Conservation (phyloP, 2,329 filamentous ascomycete genomes). For the Penicillium sp. region DNA sequence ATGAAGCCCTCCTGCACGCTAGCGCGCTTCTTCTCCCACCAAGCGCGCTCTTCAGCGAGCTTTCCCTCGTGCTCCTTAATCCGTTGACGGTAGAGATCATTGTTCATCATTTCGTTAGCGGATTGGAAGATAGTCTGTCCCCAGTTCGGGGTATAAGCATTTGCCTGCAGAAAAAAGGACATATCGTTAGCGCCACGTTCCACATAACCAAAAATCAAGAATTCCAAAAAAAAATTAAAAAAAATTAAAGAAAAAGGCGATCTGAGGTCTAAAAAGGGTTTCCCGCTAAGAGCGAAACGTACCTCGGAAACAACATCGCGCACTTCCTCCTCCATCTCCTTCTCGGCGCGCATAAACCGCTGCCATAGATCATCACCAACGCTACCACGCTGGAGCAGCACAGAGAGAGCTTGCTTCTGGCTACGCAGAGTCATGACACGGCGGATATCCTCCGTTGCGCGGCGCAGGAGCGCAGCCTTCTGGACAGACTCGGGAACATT, state of each 20-base stretch:
- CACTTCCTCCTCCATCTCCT: slow-evolving; percentile 96
- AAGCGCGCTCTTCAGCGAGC: slow-evolving; percentile 75
- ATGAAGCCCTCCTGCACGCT: slow-evolving; percentile 77
- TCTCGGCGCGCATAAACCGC: slow-evolving; percentile 86
- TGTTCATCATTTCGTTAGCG: slow-evolving; percentile 92
- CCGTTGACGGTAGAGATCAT: slow-evolving; percentile 73
- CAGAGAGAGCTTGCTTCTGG: slow-evolving; percentile 84
- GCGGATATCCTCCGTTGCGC: slow-evolving; percentile 90
- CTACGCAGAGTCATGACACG: slow-evolving; percentile 86
- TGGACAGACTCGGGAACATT: slow-evolving; percentile 81
- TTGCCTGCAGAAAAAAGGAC: slow-evolving; percentile 71
- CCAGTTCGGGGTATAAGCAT: slow-evolving; percentile 86
- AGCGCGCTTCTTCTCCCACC: slow-evolving; percentile 86
- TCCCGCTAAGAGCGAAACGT: slow-evolving; percentile 33
- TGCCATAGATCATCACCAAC: slow-evolving; percentile 97
- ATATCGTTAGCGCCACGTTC: no score
- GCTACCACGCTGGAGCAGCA: slow-evolving; percentile 83
- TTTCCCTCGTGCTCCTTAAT: slow-evolving; percentile 76
- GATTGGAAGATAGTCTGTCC: slow-evolving; percentile 95
- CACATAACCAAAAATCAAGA: neutral
- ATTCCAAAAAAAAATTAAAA: neutral
- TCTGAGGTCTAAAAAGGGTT: no score
- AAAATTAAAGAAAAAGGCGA: no score
- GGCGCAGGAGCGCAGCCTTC: slow-evolving; percentile 83
- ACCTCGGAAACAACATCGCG: slow-evolving; percentile 94